Evolutionary conservation across 2,329 filamentous ascomycete genomes (phyloP).

Genomic region (Trichoderma polysporum): DNA sequence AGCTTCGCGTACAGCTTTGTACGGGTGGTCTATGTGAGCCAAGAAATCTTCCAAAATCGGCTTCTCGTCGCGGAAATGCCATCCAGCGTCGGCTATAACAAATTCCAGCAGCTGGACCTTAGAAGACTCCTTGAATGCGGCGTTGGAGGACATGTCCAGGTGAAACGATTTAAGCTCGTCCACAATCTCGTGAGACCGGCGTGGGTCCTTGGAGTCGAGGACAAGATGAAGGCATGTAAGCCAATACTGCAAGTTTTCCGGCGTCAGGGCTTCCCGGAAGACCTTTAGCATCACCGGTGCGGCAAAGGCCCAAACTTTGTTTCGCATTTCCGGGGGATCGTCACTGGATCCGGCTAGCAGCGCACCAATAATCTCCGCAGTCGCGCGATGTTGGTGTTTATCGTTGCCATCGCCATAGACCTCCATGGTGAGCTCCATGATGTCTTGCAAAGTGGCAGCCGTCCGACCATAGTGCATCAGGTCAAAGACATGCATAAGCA

Average conservation of each 20-base stretch:
- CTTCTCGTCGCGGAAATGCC: slow-evolving; percentile 91
- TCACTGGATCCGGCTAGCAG: slow-evolving; percentile 80
- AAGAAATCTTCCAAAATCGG: slow-evolving; percentile 89
- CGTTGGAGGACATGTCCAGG: slow-evolving; percentile 91
- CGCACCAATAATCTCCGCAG: slow-evolving; percentile 87
- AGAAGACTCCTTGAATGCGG: slow-evolving; percentile 97
- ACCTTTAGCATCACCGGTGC: slow-evolving; percentile 84
- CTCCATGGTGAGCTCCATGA: slow-evolving; percentile 73
- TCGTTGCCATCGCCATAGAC: slow-evolving; percentile 92
- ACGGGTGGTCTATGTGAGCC: slow-evolving; percentile 89
- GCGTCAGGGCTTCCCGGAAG: slow-evolving; percentile 87
- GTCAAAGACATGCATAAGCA: slow-evolving; percentile 87
- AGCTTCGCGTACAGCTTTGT: slow-evolving; percentile 93
- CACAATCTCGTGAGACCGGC: slow-evolving; percentile 81
- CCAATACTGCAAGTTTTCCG: slow-evolving; percentile 95
- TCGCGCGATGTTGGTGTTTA: slow-evolving; percentile 96
- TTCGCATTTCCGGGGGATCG: slow-evolving; percentile 69
- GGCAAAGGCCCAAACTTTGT: slow-evolving; percentile 81
- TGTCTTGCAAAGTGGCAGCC: slow-evolving; percentile 76
- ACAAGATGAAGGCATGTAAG: slow-evolving; percentile 88
- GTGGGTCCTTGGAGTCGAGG: slow-evolving; percentile 84
- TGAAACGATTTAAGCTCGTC: slow-evolving; percentile 81
- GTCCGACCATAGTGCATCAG: slow-evolving; percentile 81
- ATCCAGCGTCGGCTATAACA: slow-evolving; percentile 81
- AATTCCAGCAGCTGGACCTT: slow-evolving; percentile 92